Base-by-base conservation (phyloP, 2,329 filamentous ascomycete species). In the Teratosphaeria nubilosa region DNA sequence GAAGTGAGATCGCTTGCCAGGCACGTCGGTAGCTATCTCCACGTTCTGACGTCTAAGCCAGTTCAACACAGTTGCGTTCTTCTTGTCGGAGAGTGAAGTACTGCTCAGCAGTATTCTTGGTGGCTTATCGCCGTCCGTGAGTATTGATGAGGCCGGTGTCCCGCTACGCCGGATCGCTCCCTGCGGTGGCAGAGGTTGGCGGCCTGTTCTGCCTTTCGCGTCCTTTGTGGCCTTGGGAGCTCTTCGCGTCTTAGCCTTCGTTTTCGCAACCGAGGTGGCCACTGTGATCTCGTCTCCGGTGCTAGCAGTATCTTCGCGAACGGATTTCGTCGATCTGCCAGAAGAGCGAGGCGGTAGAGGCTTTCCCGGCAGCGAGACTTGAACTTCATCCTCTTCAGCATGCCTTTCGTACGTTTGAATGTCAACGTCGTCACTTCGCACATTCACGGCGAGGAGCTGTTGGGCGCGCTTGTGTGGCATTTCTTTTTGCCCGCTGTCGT, bases 1-100 rank as follows among this genome's bases (percentile, higher is more conserved):
- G 55, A 65, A 69, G 56, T 68, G 55, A 22, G 60, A 25, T 7
- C 58, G 58, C 68, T 71, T 67, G 65, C 70, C 11, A 57, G 70
- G 69, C 13, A 74, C 64, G 7, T 67, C 63, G 0, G 72, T 64
- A 22, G 72, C 67, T 9, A 69, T 58, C 1, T 58, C 56, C 5
- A 70, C 67, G 14, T 69, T 68, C 20, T 73, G 66, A 27, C 65
- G 68, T 37, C 68, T 72, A 25, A 76, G 63, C 59, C 72, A 76
- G 24, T 65, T 70, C 9, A 69, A 61, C 7, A 67, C 57, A 16
- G 6, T 62, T 16, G 31, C 14, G 25, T 30, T 56, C 5, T 62
- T 65, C 22, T 64, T 62, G n/a, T 61, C 55, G 20, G 51, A 53
- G 6, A 56, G 50, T 10, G 50, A 54, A 56, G 56, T 63, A 10